These are phyloP conservation scores for Teunomyces panamensis DNA, from an alignment of 805 yeast species.

Conservation along the genomic window DNA sequence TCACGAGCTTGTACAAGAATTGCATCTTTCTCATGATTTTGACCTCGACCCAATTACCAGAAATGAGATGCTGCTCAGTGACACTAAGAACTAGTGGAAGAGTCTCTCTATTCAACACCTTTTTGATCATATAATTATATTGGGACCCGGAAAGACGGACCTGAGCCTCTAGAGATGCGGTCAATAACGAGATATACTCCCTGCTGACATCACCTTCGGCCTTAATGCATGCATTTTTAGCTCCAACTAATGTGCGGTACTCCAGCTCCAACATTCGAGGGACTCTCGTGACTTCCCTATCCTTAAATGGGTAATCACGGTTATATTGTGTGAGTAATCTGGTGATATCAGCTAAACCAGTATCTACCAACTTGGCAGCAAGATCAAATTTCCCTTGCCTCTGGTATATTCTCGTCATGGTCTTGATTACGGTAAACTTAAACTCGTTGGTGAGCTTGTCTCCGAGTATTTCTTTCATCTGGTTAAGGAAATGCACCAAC, in stretches of 20 bases:
- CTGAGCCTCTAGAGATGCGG: slow-evolving; percentile 5
- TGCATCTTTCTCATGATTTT: slow-evolving; percentile 18
- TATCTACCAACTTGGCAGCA: slow-evolving; percentile 21
- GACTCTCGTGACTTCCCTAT: slow-evolving; percentile 8
- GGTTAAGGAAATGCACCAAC: slow-evolving; percentile 27
- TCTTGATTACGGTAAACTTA: slow-evolving; percentile 22
- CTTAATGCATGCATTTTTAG: slow-evolving; percentile 13
- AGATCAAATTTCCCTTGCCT: slow-evolving; percentile 19
- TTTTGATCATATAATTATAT: slow-evolving; percentile 12
- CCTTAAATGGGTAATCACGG: slow-evolving; percentile 18
- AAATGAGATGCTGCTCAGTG: slow-evolving; percentile 30
- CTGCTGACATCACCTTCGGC: background rate
- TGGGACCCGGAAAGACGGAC: slow-evolving; percentile 19
- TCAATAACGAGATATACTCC: slow-evolving; percentile 11
- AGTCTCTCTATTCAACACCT: slow-evolving; percentile 4
- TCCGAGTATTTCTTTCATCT: slow-evolving; percentile 21
- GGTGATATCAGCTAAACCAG: slow-evolving; percentile 24
- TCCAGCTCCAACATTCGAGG: slow-evolving; percentile 5
- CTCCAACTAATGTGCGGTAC: slow-evolving; percentile 9
- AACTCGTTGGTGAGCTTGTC: slow-evolving; percentile 19
- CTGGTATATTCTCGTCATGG: slow-evolving; percentile 29
- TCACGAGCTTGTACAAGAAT: slow-evolving; percentile 26
- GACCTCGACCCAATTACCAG: slow-evolving; percentile 30
- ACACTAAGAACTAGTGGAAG: slow-evolving; percentile 15
- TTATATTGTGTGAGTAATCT: slow-evolving; percentile 12